Conservation (phyloP, 1,284 basidiomycete genomes). For the Leccinum fallax region DNA sequence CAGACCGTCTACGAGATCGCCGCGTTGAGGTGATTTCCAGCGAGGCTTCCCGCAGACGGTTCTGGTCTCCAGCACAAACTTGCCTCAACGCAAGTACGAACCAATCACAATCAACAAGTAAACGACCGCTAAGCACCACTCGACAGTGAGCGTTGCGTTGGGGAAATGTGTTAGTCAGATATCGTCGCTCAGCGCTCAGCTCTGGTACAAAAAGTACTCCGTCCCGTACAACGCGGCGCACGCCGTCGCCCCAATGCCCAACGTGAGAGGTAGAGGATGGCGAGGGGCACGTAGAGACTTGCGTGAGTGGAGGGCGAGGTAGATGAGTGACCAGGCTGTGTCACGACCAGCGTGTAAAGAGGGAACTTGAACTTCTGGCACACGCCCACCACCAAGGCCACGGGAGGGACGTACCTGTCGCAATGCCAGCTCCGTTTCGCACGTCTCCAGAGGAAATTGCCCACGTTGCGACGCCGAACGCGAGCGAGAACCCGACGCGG, state of each 20-base stretch:
- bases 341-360: background rate
- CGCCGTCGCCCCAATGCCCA: slow-evolving; percentile 38
- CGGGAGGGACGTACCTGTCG: slow-evolving; percentile 38
- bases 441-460: slow-evolving; percentile 43
- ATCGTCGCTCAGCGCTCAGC: slow-evolving; percentile 13
- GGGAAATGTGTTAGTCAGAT: background rate
- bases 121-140: background rate
- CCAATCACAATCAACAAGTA: background rate
- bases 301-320: slow-evolving; percentile 44
- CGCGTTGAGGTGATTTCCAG: no score
- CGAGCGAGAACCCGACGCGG: slow-evolving; percentile 45
- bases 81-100: background rate
- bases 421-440: slow-evolving; percentile 48
- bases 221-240: slow-evolving; percentile 45
- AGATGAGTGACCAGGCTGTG: slow-evolving; percentile 48
- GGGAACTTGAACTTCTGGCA: background rate
- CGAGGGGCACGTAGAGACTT: slow-evolving; percentile 38
- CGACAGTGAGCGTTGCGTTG: background rate
- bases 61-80: no score
- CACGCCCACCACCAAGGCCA: background rate
- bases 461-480: slow-evolving; percentile 50
- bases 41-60: no score
- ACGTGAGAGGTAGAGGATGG: slow-evolving; percentile 36
- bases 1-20: no score
- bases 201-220: slow-evolving; percentile 46